Evolutionary conservation across 192 early-diverging fungal genomes (phyloP), one percentile per base, ranked within the genome.

Genomic region (Umbelopsis vinacea): DNA sequence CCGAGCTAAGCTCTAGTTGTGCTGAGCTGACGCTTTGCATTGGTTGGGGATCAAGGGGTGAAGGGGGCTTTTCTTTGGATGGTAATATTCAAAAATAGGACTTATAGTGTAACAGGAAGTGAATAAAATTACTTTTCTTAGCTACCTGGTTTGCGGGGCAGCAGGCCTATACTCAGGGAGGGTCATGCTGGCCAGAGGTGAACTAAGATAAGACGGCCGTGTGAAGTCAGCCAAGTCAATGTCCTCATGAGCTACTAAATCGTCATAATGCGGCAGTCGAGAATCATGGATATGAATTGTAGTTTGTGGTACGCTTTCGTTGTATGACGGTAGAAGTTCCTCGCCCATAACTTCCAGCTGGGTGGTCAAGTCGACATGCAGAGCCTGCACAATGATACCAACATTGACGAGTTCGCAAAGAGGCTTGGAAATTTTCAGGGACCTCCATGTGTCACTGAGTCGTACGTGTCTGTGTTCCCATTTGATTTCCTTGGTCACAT

Each of bases 401-500:
- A 63, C 57, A 15, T 35, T 38, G 26, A 6, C 17, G n/a, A 17
- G 57, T 17, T 63, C 26, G 11, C 57, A 22, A 37, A 26, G 19
- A 37, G 24, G 17, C 17, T 29, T 12, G 15, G 57, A 10, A 8
- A 63, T 63, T 29, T 26, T 22, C 26, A 63, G 26, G 6, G 26
- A 17, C 33, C 26, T 26, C 33, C 33, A 63, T 3, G 57, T 63
- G 26, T 63, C 57, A 26, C 29, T 35, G 7, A 29, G 33, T 17
- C 19, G 26, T 37, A 37, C 19, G 11, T 26, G 26, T 37, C 57
- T 29, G 26, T 63, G 33, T 37, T 37, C 57, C 57, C 57, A 63
- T 63, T 63, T 63, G 33, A 63, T 63, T 6, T 63, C 57, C 57
- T 63, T 63, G 3, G 57, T 35, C 17, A 63, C 15, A 5, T 63